Base-by-base conservation (phyloP, 176 grass and related monocot species). In the Musa beccarii region DNA sequence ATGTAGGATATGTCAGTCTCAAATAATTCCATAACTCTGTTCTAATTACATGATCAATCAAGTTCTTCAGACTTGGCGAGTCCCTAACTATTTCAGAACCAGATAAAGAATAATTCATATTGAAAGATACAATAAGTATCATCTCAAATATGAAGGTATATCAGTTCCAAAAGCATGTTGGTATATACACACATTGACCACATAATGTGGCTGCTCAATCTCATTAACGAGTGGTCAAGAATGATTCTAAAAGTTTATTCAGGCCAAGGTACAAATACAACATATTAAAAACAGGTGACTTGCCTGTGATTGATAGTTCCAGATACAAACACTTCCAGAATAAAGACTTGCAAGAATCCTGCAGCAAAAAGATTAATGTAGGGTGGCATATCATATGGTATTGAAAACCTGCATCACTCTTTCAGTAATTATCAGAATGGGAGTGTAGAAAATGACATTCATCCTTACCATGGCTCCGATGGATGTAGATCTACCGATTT, bases 401-500 rank as follows among this genome's bases (percentile, higher is more conserved):
- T 55, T 24, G 68, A 22, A 56, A 69, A 49, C 52, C 49, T 17
- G 2, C 10, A 66, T 52, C 17, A 72, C 5, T 23, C 11, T 70
- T n/a, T 16, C 25, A 4, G 22, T 21, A 51, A 21, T 50, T 20
- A 51, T 70, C n/a, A 70, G 43, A 51, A 49, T 70, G 68, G 3
- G 5, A 9, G n/a, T 51, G 9, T 51, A 70, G 17, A 16, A 75
- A 24, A 77, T 52, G 21, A 1, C 4, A 72, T 63, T 78, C 77
- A 85, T 78, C 21, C 53, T 87, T 80, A 86, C 95, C 95, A 99
- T 99, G 95, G 95, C 83, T 99, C 95, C 9, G 86, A 86, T 10
- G 95, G 95, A 77, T 99, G 95, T 34, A 94, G 86, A 89, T 99
- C 95, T 76, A 99, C 95, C 6, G 95, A 99, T 84, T 99, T 99